Conservation (phyloP, 768 basidiomycete genomes). For the Pleurotus ostreatus region DNA sequence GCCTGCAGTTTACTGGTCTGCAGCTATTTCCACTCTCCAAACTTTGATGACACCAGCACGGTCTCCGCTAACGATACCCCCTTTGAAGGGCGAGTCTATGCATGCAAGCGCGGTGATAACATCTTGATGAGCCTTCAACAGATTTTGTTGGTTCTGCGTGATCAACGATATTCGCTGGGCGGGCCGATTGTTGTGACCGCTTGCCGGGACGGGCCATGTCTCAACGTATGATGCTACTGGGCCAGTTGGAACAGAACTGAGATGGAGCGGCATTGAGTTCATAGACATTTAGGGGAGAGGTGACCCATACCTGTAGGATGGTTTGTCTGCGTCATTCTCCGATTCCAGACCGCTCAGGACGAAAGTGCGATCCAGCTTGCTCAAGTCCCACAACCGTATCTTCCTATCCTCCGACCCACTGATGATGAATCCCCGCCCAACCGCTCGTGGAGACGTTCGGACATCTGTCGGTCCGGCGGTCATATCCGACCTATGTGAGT, state of each 20-base stretch:
- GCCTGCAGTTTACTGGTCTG: conserved; percentile 17
- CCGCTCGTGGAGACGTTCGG: conserved; percentile 32
- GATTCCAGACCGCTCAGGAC: conserved; percentile 77
- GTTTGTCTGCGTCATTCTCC: conserved; percentile 58
- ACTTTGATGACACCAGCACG: conserved; percentile 87
- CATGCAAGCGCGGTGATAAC: conserved; percentile 81
- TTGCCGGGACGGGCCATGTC: conserved; percentile 49
- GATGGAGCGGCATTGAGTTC: neutral
- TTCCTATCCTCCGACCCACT: conserved; percentile 90
- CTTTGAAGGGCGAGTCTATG: conserved; percentile 90
- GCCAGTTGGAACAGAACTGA: conserved; percentile 35
- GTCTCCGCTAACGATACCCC: conserved; percentile 90
- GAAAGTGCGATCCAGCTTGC: conserved; percentile 63
- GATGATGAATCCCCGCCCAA: conserved; percentile 67
- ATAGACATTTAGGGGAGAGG: conserved; percentile 6
- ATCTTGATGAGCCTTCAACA: conserved; percentile 87
- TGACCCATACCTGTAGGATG: conserved; percentile 65
- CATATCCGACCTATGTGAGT: conserved; percentile 52
- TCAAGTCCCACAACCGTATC: conserved; percentile 86
- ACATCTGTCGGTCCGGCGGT: conserved; percentile 38
- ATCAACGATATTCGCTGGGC: conserved; percentile 75
- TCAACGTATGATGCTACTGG: conserved; percentile 55
- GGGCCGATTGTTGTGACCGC: conserved; percentile 52
- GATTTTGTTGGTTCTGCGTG: conserved; percentile 76
- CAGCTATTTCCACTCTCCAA: conserved; percentile 67